These are phyloP conservation scores for Casuarina glauca DNA, from an alignment of 306 rosid genomes.

Conservation along the genomic window DNA sequence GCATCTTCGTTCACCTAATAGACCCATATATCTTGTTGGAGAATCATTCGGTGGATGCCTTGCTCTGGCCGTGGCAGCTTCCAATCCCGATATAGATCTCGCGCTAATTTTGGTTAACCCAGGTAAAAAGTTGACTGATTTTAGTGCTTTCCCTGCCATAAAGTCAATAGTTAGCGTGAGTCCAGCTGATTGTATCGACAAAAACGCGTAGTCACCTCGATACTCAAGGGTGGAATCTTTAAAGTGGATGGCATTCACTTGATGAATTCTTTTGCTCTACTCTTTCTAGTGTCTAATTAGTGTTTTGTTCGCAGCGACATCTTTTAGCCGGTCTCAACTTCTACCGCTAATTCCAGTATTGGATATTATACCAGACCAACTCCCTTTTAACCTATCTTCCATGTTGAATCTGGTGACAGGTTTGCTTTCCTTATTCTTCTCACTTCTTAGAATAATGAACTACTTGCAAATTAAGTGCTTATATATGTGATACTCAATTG, in stretches of 20 bases:
- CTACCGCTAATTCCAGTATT: slow-evolving; percentile 53
- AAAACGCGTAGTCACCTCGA: not conserved
- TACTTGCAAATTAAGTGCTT: not conserved
- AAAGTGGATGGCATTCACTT: slow-evolving; percentile 8
- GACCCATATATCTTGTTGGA: slow-evolving; percentile 86
- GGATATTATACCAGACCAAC: slow-evolving; percentile 55
- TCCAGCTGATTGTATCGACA: not conserved
- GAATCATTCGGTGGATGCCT: slow-evolving; percentile 89
- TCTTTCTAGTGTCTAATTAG: slow-evolving; percentile 9
- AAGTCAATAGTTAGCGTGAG: not conserved
- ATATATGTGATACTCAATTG: slow-evolving; percentile 19
- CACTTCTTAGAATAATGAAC: not conserved
- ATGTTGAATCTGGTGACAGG: slow-evolving; percentile 60
- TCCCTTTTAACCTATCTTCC: slow-evolving; percentile 50
- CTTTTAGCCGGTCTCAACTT: slow-evolving; percentile 64
- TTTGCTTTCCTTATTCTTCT: slow-evolving; percentile 36
- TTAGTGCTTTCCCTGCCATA: not conserved
- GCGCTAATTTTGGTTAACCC: slow-evolving; percentile 82
- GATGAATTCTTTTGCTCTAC: slow-evolving; percentile 23
- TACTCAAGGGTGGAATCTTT: slow-evolving; percentile 1
- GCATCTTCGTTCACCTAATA: slow-evolving; percentile 51
- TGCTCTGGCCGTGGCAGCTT: slow-evolving; percentile 82
- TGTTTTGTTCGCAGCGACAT: slow-evolving; percentile 59
- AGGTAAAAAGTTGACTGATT: slow-evolving; percentile 37
- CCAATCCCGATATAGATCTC: slow-evolving; percentile 75